phyloP scores from a whole-genome alignment of 805 yeast species.

The Barnettozyma pratensis region DNA sequence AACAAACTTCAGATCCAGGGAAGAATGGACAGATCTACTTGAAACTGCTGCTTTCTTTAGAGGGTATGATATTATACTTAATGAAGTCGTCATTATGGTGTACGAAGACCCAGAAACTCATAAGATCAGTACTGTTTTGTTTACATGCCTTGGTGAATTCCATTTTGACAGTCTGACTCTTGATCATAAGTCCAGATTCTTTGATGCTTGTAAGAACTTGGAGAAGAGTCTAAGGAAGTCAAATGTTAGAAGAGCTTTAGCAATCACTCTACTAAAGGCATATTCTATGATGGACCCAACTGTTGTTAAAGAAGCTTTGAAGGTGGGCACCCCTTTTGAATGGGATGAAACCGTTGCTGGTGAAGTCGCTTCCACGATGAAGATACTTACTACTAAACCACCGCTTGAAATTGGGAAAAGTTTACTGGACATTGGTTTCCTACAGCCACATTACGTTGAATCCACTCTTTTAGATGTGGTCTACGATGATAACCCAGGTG shows the following conservation, averaged over 20 bases:
- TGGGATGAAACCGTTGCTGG: slow-evolving; percentile 90
- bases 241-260: slow-evolving; percentile 68
- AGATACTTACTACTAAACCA: slow-evolving; percentile 41
- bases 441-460: slow-evolving; percentile 43
- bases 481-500: slow-evolving; percentile 48
- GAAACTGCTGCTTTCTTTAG: slow-evolving; percentile 47
- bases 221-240: slow-evolving; percentile 41
- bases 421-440: slow-evolving; percentile 51
- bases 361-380: slow-evolving; percentile 62
- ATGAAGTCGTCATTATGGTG: slow-evolving; percentile 42
- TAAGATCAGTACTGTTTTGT: slow-evolving; percentile 46
- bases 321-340: slow-evolving; percentile 26
- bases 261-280: slow-evolving; percentile 65
- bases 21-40: slow-evolving; percentile 39
- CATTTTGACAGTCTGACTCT: slow-evolving; percentile 55
- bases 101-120: slow-evolving; percentile 42
- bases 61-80: slow-evolving; percentile 44
- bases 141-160: slow-evolving; percentile 65
- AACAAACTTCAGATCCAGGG: slow-evolving; percentile 14
- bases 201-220: slow-evolving; percentile 74
- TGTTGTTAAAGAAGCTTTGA: slow-evolving; percentile 12
- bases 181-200: slow-evolving; percentile 58
- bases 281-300: slow-evolving; percentile 47
- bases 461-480: slow-evolving; percentile 69
- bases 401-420: slow-evolving; percentile 56